phyloP scores from a whole-genome alignment of 805 yeast genomes.

The Monosporozyma servazzii region DNA sequence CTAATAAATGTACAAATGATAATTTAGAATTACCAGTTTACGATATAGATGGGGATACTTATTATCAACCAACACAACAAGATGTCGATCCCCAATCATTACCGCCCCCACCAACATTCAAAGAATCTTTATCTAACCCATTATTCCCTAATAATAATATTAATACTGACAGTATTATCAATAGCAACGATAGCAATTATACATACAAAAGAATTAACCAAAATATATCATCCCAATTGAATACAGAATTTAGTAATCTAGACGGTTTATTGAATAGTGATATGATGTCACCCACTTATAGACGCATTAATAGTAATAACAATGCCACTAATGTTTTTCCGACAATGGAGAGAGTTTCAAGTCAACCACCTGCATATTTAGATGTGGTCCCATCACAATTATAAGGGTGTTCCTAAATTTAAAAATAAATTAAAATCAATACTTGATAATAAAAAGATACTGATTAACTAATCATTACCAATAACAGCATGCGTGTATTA shows the following conservation, averaged over 20 bases:
- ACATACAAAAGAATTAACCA: not conserved
- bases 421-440: not conserved
- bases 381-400: not conserved
- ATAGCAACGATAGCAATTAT: conserved; percentile 13
- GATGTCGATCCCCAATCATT: conserved; percentile 13
- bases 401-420: not conserved
- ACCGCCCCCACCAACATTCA: conserved; percentile 43
- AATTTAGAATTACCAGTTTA: conserved; percentile 35
- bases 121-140: conserved; percentile 47
- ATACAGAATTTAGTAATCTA: not conserved
- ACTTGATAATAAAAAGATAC: not conserved
- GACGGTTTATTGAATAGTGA: not conserved
- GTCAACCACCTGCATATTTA: not conserved
- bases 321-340: not conserved
- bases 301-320: not conserved
- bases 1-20: conserved; percentile 33
- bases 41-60: conserved; percentile 6
- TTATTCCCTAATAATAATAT: conserved; percentile 30
- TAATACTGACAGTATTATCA: conserved; percentile 13
- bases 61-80: conserved; percentile 1
- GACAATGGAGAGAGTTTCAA: not conserved
- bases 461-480: not conserved
- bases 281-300: not conserved
- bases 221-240: not conserved
- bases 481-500: not conserved